phyloP scores from a whole-genome alignment of 2,329 filamentous ascomycete species.

The Aspergillus sp. region DNA sequence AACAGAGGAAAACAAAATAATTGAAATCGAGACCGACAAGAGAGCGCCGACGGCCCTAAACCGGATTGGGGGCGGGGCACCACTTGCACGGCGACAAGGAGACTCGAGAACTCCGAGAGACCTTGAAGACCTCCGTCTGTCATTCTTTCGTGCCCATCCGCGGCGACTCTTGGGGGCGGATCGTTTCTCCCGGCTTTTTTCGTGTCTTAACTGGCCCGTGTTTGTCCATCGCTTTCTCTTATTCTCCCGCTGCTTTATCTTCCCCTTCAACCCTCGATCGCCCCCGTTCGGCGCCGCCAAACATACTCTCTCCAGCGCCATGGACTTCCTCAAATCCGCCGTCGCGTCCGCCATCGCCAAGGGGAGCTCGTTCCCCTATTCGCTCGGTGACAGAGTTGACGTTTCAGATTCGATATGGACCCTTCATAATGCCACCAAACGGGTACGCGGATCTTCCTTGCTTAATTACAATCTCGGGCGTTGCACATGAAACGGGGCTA shows the following conservation, averaged over 20 bases:
- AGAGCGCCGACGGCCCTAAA: conserved; percentile 15
- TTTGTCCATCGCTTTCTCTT: not conserved
- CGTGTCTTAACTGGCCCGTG: not conserved
- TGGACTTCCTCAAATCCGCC: conserved; percentile 98
- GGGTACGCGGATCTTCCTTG: conserved; percentile 54
- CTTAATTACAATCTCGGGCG: not conserved
- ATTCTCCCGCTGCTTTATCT: not conserved
- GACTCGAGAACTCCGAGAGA: no score
- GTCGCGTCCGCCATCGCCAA: conserved; percentile 96
- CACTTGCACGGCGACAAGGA: not conserved
- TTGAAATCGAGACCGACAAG: not conserved
- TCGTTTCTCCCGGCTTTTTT: not conserved
- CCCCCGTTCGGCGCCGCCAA: not conserved
- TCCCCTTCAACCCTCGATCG: not conserved
- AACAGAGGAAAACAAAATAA: not conserved
- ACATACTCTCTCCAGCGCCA: conserved; percentile 41
- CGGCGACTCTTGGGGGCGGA: not conserved
- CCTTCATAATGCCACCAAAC: conserved; percentile 89
- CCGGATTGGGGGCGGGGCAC: conserved; percentile 24
- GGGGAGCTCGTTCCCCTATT: conserved; percentile 88
- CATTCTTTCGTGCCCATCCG: not conserved
- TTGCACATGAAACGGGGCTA: conserved; percentile 9
- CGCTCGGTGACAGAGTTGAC: conserved; percentile 89
- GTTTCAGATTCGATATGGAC: conserved; percentile 93
- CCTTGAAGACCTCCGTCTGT: not conserved